Evolutionary conservation across 495 filamentous ascomycete species (phyloP).

Genomic region (Aspergillus incahuasiensis): DNA sequence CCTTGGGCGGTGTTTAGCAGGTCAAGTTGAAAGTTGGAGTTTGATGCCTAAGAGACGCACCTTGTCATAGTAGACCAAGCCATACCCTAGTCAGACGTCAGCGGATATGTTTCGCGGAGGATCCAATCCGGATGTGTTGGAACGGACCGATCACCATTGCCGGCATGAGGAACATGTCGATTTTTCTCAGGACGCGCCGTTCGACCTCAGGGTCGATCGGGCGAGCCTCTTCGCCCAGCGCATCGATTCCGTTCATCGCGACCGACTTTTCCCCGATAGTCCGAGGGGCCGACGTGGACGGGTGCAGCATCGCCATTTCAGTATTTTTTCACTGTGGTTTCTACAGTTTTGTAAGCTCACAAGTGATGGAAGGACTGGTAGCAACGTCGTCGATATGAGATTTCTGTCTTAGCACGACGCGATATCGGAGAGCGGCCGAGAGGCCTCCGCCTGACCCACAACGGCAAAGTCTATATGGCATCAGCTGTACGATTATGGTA

Average conservation of each 20-base stretch:
- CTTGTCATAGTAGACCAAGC: conserved; percentile 76
- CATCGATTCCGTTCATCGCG: conserved; percentile 14
- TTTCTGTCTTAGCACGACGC: neutral
- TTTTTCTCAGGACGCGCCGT: conserved; percentile 60
- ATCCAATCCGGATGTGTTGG: no score
- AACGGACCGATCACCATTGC: conserved; percentile 59
- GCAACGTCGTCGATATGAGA: neutral
- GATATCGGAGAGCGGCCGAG: neutral
- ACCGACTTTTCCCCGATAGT: neutral
- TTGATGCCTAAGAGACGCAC: conserved; percentile 25
- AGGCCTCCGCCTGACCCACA: neutral
- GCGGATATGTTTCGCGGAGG: no score
- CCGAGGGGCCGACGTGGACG: neutral
- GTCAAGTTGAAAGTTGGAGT: neutral
- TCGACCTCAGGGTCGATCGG: conserved; percentile 49
- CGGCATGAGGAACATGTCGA: conserved; percentile 66
- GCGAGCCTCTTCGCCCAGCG: conserved; percentile 49
- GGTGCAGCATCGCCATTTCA: neutral
- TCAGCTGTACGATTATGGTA: no score
- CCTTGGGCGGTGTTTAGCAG: no score
- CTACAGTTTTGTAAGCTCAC: neutral
- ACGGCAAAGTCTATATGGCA: neutral
- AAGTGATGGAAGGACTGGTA: no score
- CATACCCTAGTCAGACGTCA: conserved; percentile 43
- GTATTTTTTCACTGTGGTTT: neutral